phyloP scores from a whole-genome alignment of 306 rosid genomes.

The Fragaria nilgerrensis region DNA sequence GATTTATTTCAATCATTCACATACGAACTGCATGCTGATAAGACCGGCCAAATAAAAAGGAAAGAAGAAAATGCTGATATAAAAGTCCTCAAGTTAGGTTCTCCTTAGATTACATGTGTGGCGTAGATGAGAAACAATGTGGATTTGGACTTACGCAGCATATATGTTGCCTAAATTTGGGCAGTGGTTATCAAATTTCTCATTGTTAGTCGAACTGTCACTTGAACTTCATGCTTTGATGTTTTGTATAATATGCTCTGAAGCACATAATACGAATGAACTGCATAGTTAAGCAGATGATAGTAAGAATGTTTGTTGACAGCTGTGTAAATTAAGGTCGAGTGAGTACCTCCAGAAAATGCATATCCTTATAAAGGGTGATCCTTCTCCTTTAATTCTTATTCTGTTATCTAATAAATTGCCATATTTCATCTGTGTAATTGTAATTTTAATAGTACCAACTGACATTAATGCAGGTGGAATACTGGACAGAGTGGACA shows the following conservation, averaged over 20 bases:
- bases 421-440: background rate
- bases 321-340: background rate
- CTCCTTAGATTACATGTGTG: background rate
- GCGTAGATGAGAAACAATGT: background rate
- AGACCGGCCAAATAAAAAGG: background rate
- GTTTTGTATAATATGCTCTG: background rate
- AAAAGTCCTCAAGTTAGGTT: background rate
- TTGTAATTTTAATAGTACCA: background rate
- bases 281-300: background rate
- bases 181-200: background rate
- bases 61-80: background rate
- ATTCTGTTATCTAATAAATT: background rate
- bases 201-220: background rate
- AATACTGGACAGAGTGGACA: slow-evolving; percentile 84
- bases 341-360: background rate
- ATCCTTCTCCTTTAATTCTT: background rate
- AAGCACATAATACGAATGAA: background rate
- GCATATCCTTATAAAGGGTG: background rate
- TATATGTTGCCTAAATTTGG: background rate
- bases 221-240: background rate
- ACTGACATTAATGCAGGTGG: slow-evolving; percentile 60
- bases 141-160: background rate
- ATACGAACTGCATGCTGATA: background rate
- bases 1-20: background rate
- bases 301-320: background rate